A percentile compares a stretch with the other conserved stretches of the same genome.
phyloP scores from a whole-genome alignment of 768 basidiomycete genomes.

The Basidioascus undulatus region DNA sequence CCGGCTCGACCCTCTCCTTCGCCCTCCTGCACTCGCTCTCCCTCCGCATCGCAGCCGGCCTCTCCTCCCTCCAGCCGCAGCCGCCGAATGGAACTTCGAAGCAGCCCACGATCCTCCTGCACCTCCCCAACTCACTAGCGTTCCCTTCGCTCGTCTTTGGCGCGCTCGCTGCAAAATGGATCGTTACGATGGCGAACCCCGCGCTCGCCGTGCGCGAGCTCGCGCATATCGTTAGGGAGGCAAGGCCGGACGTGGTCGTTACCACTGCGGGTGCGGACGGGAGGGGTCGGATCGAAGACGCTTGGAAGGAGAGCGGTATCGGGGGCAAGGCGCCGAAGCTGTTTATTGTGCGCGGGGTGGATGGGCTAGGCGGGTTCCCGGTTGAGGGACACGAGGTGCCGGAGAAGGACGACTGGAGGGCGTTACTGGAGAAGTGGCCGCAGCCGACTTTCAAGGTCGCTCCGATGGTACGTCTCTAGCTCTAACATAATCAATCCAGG shows the following conservation, averaged over 20 bases:
- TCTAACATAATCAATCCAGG: neutral
- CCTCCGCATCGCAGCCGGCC: neutral
- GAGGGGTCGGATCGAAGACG: neutral
- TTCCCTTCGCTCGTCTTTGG: constrained; percentile 12
- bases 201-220: constrained; percentile 12
- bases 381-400: constrained; percentile 3
- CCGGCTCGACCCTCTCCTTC: neutral
- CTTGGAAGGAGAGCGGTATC: neutral
- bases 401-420: constrained; percentile 9
- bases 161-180: constrained; percentile 9
- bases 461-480: neutral
- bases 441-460: constrained; percentile 4
- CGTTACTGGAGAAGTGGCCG: constrained; percentile 2
- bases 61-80: neutral
- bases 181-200: constrained; percentile 13
- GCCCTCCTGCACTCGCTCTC: neutral
- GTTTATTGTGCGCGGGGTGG: neutral
- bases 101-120: constrained; percentile 6
- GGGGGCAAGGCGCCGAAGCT: neutral
- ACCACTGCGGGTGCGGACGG: constrained; percentile 5
- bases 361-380: neutral
- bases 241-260: constrained; percentile 11
- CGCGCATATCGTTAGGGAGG: constrained; percentile 11
- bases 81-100: neutral
- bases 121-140: constrained; percentile 13